Conservation (phyloP, 495 filamentous ascomycete species). For the Penicillium maclennaniae region DNA sequence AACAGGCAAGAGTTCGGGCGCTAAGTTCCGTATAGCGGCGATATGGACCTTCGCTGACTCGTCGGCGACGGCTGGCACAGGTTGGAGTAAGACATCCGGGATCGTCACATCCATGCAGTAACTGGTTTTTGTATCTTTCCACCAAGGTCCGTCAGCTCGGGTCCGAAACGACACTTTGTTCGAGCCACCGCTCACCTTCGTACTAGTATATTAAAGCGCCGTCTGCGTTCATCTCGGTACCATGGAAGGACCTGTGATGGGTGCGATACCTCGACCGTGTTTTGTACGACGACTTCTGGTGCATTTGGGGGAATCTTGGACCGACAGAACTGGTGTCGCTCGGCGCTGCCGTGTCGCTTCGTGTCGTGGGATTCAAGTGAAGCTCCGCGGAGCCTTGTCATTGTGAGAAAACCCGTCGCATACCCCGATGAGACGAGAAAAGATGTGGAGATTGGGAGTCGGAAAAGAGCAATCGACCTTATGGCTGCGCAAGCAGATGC, state of each 20-base stretch:
- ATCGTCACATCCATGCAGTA: constrained; percentile 75
- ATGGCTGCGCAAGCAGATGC: neutral
- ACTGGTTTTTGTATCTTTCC: constrained; percentile 71
- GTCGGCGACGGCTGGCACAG: constrained; percentile 73
- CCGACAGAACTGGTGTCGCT: constrained; percentile 30
- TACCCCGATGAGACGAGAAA: constrained; percentile 13
- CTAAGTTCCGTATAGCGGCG: constrained; percentile 66
- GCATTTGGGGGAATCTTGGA: constrained; percentile 48
- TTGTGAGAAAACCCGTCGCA: constrained; percentile 29
- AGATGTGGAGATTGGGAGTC: neutral
- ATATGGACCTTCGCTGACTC: constrained; percentile 62
- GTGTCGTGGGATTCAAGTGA: constrained; percentile 37
- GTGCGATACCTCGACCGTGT: constrained; percentile 49
- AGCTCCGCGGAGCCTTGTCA: constrained; percentile 48
- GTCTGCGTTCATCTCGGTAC: constrained; percentile 47
- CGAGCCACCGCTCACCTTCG: constrained; percentile 39
- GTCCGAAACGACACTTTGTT: constrained; percentile 2
- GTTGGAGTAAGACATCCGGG: constrained; percentile 69
- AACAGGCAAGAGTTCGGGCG: constrained; percentile 73
- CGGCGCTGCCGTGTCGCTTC: constrained; percentile 24
- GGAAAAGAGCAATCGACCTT: neutral
- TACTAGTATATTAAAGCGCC: constrained; percentile 51
- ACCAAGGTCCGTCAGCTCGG: constrained; percentile 6
- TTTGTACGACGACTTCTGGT: constrained; percentile 42
- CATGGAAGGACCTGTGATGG: constrained; percentile 43